Evolutionary conservation across 2,329 filamentous ascomycete species (phyloP), one percentile per base, ranked within the genome.

Genomic region (Phialophora verrucosa): DNA sequence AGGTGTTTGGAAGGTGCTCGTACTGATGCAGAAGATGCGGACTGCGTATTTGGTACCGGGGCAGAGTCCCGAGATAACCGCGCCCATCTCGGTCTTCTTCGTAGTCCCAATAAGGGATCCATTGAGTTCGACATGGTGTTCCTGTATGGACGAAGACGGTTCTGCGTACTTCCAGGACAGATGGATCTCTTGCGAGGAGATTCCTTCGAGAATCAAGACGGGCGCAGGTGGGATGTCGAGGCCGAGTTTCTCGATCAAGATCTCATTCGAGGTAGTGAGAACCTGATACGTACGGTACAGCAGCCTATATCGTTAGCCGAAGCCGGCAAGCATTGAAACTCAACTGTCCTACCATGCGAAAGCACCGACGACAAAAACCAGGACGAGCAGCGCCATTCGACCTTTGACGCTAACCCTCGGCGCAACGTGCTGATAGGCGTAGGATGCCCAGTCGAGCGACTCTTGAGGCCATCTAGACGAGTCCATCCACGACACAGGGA

Each of bases 31-130:
- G 72, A 97, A 91, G 62, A 98, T 92, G 67, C 94, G 90, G 31
- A 99, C 89, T 71, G 96, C 96, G 80, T 98, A 98, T 74, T 93
- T 96, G 74, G 91, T 91, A 70, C 90, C 89, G 0, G 95, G 93
- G 73, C 90, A 89, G 7, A 99, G 83, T 47, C 93, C 92, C 35
- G 91, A 93, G 63, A 99, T 93, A 54, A 91, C 93, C 61, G 97
- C 93, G n/a, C 92, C 91, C 0, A 90, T 92, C 76, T 96, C 92
- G 71, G 88, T 86, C 73, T 88, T 88, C 70, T 87, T 89, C 53
- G 93, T 92, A 75, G 97, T 92, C 73, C 93, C 95, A 70, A 97
- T 91, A 92, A 75, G 69, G 51, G 94, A 89, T 50, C 94, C 94
- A 78, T 99, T 98, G 70, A 99, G 89, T 76, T 96, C 92, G 60